A percentile compares a stretch with the other conserved stretches of the same genome.
These are phyloP conservation scores for Saturnispora hagleri DNA, from an alignment of 805 yeast species.

Conservation along the genomic window DNA sequence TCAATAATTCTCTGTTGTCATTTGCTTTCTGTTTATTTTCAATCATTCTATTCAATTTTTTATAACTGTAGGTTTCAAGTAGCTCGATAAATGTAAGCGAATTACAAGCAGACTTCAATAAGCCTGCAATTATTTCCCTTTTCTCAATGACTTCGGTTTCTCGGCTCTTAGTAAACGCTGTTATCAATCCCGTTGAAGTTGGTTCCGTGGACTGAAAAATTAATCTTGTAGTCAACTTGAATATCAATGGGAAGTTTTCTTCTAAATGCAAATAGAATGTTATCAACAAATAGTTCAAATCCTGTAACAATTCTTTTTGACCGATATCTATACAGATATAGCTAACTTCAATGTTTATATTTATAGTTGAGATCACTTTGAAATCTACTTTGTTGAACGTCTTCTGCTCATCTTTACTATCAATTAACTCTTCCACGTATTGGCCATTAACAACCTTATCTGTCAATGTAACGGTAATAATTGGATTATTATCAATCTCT, in stretches of 20 bases:
- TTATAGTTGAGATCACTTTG: not conserved
- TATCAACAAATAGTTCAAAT: slow-evolving; percentile 22
- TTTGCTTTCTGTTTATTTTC: not conserved
- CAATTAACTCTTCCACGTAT: slow-evolving; percentile 8
- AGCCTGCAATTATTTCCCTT: slow-evolving; percentile 20
- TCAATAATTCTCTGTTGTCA: slow-evolving; percentile 9
- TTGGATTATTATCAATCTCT: not conserved
- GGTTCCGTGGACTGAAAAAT: slow-evolving; percentile 15
- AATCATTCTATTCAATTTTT: slow-evolving; percentile 7
- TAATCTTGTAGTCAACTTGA: slow-evolving; percentile 21
- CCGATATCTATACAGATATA: not conserved
- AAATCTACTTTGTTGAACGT: slow-evolving; percentile 8
- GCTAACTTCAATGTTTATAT: slow-evolving; percentile 2
- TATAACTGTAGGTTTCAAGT: slow-evolving; percentile 5
- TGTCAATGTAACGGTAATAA: not conserved
- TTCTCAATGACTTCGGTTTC: slow-evolving; percentile 14
- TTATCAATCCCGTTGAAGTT: slow-evolving; percentile 11
- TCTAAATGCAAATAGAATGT: slow-evolving; percentile 20
- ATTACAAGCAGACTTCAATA: slow-evolving; percentile 16
- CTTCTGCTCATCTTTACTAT: slow-evolving; percentile 8
- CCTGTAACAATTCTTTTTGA: slow-evolving; percentile 10
- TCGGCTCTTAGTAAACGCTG: slow-evolving; percentile 14
- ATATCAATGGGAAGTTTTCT: slow-evolving; percentile 21
- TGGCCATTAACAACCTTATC: slow-evolving; percentile 8
- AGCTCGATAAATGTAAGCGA: slow-evolving; percentile 6